phyloP scores from a whole-genome alignment of 2,329 filamentous ascomycete species.

The Penicillium paneum region DNA sequence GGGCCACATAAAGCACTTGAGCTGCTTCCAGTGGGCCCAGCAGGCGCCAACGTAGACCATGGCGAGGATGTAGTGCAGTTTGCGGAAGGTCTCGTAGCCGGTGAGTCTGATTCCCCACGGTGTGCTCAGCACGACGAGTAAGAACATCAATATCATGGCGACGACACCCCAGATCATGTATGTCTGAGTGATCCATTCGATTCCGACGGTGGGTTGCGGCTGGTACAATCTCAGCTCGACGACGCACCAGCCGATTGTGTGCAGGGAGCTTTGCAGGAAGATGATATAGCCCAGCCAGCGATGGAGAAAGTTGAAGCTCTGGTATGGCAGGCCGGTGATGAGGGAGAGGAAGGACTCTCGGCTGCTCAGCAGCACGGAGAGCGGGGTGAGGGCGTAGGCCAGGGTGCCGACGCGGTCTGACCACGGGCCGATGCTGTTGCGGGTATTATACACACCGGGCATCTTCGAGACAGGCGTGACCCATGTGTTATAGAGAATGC shows the following conservation, averaged over 20 bases:
- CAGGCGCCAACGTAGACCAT: conserved; percentile 72
- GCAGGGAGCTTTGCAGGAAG: conserved; percentile 62
- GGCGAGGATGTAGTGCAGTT: conserved; percentile 69
- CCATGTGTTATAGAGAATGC: conserved; percentile 67
- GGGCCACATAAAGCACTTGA: conserved; percentile 67
- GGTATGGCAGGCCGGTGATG: conserved; percentile 70
- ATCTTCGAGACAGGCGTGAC: conserved; percentile 63
- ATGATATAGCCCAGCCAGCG: conserved; percentile 74
- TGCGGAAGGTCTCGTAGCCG: conserved; percentile 75
- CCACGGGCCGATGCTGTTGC: conserved; percentile 64
- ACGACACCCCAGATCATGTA: conserved; percentile 74
- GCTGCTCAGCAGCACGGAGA: conserved; percentile 64
- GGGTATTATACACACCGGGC: conserved; percentile 57
- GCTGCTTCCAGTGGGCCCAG: conserved; percentile 69
- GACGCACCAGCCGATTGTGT: conserved; percentile 69
- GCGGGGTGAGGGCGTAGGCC: conserved; percentile 70
- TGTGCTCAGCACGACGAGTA: conserved; percentile 60
- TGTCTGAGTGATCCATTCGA: conserved; percentile 57
- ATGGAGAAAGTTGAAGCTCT: conserved; percentile 74
- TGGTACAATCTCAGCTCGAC: conserved; percentile 66
- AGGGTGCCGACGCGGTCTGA: conserved; percentile 67
- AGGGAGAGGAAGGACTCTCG: conserved; percentile 68
- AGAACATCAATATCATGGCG: conserved; percentile 61
- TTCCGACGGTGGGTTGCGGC: conserved; percentile 62
- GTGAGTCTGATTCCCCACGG: conserved; percentile 61